These are phyloP conservation scores for Hemileccinum impolitum DNA, from an alignment of 768 basidiomycete genomes.

Conservation along the genomic window DNA sequence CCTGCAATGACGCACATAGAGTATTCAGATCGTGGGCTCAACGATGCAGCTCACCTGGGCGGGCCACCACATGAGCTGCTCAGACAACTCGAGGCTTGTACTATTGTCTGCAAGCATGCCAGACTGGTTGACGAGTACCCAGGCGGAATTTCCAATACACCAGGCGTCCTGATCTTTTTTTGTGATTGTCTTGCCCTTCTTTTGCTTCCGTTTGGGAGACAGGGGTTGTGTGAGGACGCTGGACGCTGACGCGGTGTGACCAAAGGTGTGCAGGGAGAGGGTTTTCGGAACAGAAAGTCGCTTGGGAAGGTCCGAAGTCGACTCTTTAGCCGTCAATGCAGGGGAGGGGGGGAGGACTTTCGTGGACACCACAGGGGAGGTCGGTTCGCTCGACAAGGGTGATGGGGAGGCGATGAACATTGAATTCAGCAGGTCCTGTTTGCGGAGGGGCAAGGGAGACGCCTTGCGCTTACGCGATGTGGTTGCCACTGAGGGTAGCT, in stretches of 20 bases:
- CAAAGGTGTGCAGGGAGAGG: slow-evolving; percentile 9
- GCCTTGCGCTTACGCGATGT: slow-evolving; percentile 31
- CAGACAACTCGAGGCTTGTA: slow-evolving; percentile 17
- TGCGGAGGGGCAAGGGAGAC: slow-evolving; percentile 4
- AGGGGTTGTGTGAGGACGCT: slow-evolving; percentile 19
- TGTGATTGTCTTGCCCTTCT: not conserved
- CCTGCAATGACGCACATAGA: slow-evolving; percentile 12
- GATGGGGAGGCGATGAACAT: slow-evolving; percentile 19
- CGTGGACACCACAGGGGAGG: slow-evolving; percentile 8
- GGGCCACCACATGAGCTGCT: slow-evolving; percentile 63
- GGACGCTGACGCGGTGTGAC: slow-evolving; percentile 7
- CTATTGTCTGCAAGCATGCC: slow-evolving; percentile 34
- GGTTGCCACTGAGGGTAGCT: slow-evolving; percentile 6
- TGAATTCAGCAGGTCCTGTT: slow-evolving; percentile 7
- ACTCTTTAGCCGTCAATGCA: not conserved
- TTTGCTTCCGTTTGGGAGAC: slow-evolving; percentile 22
- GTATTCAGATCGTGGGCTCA: not conserved
- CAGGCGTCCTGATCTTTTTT: slow-evolving; percentile 8
- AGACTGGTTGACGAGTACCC: slow-evolving; percentile 48
- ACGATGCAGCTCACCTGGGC: slow-evolving; percentile 46
- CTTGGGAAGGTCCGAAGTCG: not conserved
- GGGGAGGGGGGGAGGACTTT: slow-evolving; percentile 22
- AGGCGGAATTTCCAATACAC: slow-evolving; percentile 42
- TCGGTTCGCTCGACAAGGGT: slow-evolving; percentile 26
- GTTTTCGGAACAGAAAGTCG: slow-evolving; percentile 11